phyloP scores from a whole-genome alignment of 139 green algal genomes.

The Ettlia oleoabundans region DNA sequence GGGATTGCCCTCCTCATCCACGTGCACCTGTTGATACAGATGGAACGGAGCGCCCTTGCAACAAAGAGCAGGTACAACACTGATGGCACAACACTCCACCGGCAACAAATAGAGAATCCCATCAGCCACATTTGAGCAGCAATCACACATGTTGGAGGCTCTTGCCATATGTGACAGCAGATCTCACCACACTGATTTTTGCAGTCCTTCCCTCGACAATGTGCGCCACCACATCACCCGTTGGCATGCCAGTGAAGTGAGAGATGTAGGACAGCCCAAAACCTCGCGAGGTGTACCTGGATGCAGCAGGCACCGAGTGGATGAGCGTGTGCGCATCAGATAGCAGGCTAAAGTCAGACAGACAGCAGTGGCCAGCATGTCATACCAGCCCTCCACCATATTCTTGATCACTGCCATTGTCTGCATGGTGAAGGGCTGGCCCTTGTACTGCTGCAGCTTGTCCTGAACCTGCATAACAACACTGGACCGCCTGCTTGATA shows the following conservation, averaged over 20 bases:
- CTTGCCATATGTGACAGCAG: no score
- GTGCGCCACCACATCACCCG: conserved; percentile 67
- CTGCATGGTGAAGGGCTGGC: conserved; percentile 49
- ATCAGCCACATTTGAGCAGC: no score
- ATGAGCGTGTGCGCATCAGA: no score
- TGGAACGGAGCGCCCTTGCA: no score
- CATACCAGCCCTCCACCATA: conserved; percentile 73
- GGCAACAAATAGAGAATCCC: no score
- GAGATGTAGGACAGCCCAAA: conserved; percentile 68
- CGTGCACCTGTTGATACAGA: conserved; percentile 48
- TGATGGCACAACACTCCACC: no score
- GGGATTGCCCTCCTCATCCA: conserved; percentile 69
- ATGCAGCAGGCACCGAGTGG: no score
- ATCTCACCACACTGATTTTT: conserved; percentile 36
- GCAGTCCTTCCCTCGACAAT: conserved; percentile 66
- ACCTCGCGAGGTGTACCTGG: conserved; percentile 74
- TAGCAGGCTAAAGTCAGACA: no score
- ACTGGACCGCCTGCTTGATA: not conserved
- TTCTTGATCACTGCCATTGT: conserved; percentile 64
- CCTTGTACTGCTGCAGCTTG: conserved; percentile 45
- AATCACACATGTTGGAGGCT: not conserved
- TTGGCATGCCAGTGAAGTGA: conserved; percentile 82
- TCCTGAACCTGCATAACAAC: conserved; percentile 4
- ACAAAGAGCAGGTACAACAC: no score
- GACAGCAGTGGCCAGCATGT: no score